These are phyloP conservation scores for Lathyrus aphaca DNA, from an alignment of 306 rosid species.

Conservation along the genomic window DNA sequence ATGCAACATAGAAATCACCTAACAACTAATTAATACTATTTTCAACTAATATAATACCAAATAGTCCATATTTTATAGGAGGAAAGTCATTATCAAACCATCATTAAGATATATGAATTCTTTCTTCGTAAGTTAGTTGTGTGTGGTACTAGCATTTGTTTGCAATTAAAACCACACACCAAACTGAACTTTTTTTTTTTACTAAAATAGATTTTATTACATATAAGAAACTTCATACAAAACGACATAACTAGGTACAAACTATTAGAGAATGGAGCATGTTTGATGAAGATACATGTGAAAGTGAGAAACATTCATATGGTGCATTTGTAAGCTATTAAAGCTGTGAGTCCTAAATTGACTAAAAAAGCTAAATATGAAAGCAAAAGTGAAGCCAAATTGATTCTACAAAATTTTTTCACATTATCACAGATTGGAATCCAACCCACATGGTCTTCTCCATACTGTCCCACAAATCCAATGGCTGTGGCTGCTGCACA, in stretches of 20 bases:
- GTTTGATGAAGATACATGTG: slow-evolving; percentile 2
- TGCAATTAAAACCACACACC: slow-evolving; percentile 10
- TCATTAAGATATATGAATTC: not conserved
- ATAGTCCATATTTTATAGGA: not conserved
- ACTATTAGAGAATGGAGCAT: not conserved
- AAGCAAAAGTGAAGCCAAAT: slow-evolving; percentile 42
- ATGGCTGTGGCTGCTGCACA: slow-evolving; percentile 73
- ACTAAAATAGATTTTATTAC: not conserved
- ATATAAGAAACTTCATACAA: not conserved
- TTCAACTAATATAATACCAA: not conserved
- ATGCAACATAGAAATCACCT: too few species aligned
- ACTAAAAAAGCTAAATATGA: slow-evolving; percentile 62
- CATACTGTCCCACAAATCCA: slow-evolving; percentile 65
- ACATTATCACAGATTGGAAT: slow-evolving; percentile 54
- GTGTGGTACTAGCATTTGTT: not conserved
- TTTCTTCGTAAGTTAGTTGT: not conserved
- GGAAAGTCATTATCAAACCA: not conserved
- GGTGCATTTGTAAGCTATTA: slow-evolving; percentile 47
- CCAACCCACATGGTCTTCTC: slow-evolving; percentile 65
- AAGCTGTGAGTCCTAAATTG: slow-evolving; percentile 51
- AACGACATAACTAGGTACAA: not conserved
- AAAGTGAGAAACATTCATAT: slow-evolving; percentile 1
- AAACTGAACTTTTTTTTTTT: not conserved
- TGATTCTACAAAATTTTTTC: slow-evolving; percentile 58
- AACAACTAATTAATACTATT: too few species aligned